Evolutionary conservation across 805 yeast species (phyloP), one percentile per base, ranked within the genome.

Genomic region (Myxozyma udenii): DNA sequence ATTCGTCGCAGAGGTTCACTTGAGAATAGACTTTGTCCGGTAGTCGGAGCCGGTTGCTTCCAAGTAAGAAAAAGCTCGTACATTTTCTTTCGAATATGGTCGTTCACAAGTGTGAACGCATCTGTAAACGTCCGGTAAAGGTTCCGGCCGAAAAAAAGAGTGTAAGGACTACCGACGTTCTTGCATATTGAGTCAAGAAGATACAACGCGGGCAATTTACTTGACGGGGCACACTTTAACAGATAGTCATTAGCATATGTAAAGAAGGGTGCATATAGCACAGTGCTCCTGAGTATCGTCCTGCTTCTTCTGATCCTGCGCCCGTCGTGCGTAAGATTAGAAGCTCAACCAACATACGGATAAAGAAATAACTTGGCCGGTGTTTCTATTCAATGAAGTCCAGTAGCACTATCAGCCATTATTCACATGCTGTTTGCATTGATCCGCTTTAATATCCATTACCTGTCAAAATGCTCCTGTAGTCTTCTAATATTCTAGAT

Each of bases 151-250:
- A 93, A 81, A 46, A 86, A 67, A 4, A 81, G 74, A n/a, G 88
- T 86, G 67, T 91, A 93, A 1, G 98, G 97, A 55, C 83, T 78
- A 6, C 97, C 96, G 28, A 87, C 83, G 63, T 84, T 87, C 68
- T 93, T 93, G 70, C 91, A 85, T 43, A 93, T 85, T 16, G 97
- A 89, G 68, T 93, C 98, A 50, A 93, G 70, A 41, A 91, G 75
- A 65, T 91, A 93, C 54, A 93, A 75, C 3, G 93, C 81, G 62
- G 79, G 93, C 43, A 93, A 75, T 68, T 93, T 93, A 59, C 87
- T 90, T 11, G 79, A 77, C 1, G 97, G 97, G 2, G 86, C 78
- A 63, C 93, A 82, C 66, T 68, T 39, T 16, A 42, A 18, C 19
- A 26, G 16, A 18, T 18, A 44, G 43, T 45, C 38, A 45, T 42